A percentile compares a stretch with the other conserved stretches of the same genome.
Evolutionary conservation across 2,329 filamentous ascomycete species (phyloP).

Genomic region (Lachnellula cervina): DNA sequence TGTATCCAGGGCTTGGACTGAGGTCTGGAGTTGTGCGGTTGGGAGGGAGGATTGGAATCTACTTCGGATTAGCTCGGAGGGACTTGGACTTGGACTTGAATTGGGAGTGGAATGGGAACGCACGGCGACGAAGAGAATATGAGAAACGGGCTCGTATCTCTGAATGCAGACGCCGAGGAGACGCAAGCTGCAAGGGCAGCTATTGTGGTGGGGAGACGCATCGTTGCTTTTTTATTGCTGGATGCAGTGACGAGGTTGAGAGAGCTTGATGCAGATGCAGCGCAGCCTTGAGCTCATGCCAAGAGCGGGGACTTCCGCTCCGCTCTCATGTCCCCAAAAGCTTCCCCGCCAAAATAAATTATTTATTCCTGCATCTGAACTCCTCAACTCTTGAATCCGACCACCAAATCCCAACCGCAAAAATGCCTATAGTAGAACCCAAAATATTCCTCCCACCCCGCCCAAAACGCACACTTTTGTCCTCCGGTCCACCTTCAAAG

Average conservation of each 20-base stretch:
- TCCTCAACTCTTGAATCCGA: not conserved
- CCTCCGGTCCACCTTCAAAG: slow-evolving; percentile 49
- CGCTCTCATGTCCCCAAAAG: not conserved
- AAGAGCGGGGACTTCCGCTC: not conserved
- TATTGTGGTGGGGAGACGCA: slow-evolving; percentile 48
- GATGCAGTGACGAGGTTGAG: slow-evolving; percentile 13
- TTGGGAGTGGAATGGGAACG: slow-evolving; percentile 4
- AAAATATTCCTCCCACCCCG: slow-evolving; percentile 54
- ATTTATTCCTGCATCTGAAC: not conserved
- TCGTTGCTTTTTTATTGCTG: slow-evolving; percentile 31
- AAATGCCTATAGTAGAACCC: slow-evolving; percentile 14
- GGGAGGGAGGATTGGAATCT: slow-evolving; percentile 16
- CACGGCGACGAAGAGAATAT: slow-evolving; percentile 63
- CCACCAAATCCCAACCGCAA: not conserved
- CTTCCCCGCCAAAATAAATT: slow-evolving; percentile 5
- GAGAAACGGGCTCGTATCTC: slow-evolving; percentile 83
- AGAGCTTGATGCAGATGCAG: not conserved
- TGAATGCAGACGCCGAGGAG: slow-evolving; percentile 65
- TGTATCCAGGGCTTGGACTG: slow-evolving; percentile 15
- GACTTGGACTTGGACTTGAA: not conserved
- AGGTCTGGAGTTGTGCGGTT: slow-evolving; percentile 21
- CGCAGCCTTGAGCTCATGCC: not conserved
- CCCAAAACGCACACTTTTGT: slow-evolving; percentile 44
- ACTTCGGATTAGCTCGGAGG: not conserved
- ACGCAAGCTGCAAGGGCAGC: slow-evolving; percentile 50